phyloP scores from a whole-genome alignment of 2,329 filamentous ascomycete genomes.

The Scortechinia acanthostroma region DNA sequence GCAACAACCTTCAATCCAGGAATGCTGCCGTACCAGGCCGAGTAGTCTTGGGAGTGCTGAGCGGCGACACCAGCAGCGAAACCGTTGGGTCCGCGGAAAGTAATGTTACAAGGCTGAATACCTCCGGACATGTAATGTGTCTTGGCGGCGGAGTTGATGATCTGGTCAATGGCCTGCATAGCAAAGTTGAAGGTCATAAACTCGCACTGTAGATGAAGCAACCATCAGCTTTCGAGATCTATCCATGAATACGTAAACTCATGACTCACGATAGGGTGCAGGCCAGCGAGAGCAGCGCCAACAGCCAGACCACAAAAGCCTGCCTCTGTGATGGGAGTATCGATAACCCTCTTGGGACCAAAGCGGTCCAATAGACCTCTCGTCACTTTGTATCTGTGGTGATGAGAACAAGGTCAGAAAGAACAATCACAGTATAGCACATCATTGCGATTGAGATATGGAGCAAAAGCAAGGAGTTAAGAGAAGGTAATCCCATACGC shows the following conservation, averaged over 20 bases:
- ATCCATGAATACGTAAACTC: slow-evolving; percentile 3
- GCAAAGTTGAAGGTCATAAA: slow-evolving; percentile 99
- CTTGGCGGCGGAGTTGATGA: slow-evolving; percentile 98
- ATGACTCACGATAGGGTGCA: slow-evolving; percentile 88
- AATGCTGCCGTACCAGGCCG: slow-evolving; percentile 96
- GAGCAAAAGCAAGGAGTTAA: background rate
- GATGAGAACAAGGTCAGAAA: background rate
- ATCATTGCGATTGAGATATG: background rate
- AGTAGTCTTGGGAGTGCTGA: slow-evolving; percentile 98
- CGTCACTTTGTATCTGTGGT: slow-evolving; percentile 78
- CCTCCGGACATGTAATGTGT: slow-evolving; percentile 99
- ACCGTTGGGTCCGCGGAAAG: slow-evolving; percentile 97
- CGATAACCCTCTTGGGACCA: slow-evolving; percentile 93
- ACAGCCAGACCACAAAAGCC: slow-evolving; percentile 91
- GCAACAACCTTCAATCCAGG: slow-evolving; percentile 94
- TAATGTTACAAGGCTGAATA: slow-evolving; percentile 99
- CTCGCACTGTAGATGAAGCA: slow-evolving; percentile 61
- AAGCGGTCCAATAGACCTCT: slow-evolving; percentile 96
- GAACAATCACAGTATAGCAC: background rate
- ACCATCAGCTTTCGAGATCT: background rate
- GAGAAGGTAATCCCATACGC: slow-evolving; percentile 30
- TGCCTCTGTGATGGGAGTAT: slow-evolving; percentile 95
- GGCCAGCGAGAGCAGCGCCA: slow-evolving; percentile 85
- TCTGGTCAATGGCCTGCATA: slow-evolving; percentile 99
- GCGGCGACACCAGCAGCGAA: slow-evolving; percentile 92